Evolutionary conservation across 495 filamentous ascomycete species (phyloP).

Genomic region (Penicillium maclennaniae): DNA sequence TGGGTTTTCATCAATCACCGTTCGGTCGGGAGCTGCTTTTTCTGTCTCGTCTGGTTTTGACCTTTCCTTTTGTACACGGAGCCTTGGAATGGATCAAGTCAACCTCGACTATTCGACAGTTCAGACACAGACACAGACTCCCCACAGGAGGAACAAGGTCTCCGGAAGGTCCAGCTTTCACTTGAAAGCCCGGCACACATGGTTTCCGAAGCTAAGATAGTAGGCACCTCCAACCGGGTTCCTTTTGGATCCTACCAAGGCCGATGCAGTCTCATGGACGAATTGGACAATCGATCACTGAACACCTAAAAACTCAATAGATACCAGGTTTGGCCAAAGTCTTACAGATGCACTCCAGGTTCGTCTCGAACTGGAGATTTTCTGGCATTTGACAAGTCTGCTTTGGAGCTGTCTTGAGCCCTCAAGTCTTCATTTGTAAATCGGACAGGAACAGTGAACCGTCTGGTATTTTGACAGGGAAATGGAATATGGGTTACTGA

Average conservation of each 20-base stretch:
- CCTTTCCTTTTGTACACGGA: constrained; percentile 9
- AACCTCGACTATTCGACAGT: constrained; percentile 12
- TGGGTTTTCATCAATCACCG: background rate
- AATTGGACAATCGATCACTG: background rate
- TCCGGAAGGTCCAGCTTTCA: background rate
- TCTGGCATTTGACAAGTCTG: too few species aligned
- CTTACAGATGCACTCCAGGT: background rate
- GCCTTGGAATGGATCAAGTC: constrained; percentile 6
- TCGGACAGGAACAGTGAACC: too few species aligned
- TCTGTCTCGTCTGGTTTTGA: background rate
- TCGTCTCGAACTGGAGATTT: background rate
- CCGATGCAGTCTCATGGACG: background rate
- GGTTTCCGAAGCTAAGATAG: background rate
- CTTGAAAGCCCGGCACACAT: background rate
- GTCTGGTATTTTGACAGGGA: background rate
- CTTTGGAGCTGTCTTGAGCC: background rate
- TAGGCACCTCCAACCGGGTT: background rate
- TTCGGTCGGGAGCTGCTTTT: background rate
- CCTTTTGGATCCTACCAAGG: background rate
- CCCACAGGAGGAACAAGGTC: background rate
- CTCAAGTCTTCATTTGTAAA: background rate
- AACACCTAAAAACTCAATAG: background rate
- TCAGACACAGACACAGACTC: constrained; percentile 7
- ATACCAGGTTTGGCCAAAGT: background rate
- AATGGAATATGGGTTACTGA: too few species aligned